These are phyloP conservation scores for Thermomucor indicae-seudaticae DNA, from an alignment of 371 early-diverging fungal species.

Conservation along the genomic window DNA sequence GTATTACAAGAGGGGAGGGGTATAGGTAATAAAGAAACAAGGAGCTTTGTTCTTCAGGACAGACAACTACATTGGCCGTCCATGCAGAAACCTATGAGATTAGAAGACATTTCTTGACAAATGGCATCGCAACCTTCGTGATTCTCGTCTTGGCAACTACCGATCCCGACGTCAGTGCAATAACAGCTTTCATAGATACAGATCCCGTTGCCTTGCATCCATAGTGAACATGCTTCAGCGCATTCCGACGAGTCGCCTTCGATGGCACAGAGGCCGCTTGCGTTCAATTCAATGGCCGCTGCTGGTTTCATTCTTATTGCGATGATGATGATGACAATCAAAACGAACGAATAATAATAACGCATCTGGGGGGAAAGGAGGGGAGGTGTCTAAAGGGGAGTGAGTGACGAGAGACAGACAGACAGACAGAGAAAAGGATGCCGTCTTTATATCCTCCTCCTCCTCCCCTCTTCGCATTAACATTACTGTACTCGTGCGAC, in stretches of 20 bases:
- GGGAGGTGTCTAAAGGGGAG: too few species aligned
- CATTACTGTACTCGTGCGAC: too few species aligned
- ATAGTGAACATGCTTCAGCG: background rate
- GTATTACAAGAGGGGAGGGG: background rate
- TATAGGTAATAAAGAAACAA: background rate
- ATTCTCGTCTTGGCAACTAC: slow-evolving; percentile 29
- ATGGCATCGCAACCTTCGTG: slow-evolving; percentile 35
- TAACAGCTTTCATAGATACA: slow-evolving; percentile 30
- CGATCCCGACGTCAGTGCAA: slow-evolving; percentile 30
- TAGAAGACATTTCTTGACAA: slow-evolving; percentile 29
- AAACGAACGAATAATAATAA: too few species aligned
- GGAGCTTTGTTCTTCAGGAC: slow-evolving; percentile 4
- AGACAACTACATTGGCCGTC: slow-evolving; percentile 29
- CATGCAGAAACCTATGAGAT: slow-evolving; percentile 26
- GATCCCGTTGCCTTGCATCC: slow-evolving; percentile 14
- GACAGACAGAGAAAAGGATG: too few species aligned
- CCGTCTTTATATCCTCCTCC: too few species aligned
- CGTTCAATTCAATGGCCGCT: background rate
- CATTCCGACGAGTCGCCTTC: background rate
- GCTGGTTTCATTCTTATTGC: too few species aligned
- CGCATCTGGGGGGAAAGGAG: too few species aligned
- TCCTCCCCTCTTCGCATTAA: too few species aligned
- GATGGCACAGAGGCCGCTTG: too few species aligned
- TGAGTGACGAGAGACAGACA: too few species aligned
- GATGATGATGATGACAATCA: too few species aligned